Evolutionary conservation across 2,329 filamentous ascomycete genomes (phyloP).

Genomic region (Calycina herbarum): DNA sequence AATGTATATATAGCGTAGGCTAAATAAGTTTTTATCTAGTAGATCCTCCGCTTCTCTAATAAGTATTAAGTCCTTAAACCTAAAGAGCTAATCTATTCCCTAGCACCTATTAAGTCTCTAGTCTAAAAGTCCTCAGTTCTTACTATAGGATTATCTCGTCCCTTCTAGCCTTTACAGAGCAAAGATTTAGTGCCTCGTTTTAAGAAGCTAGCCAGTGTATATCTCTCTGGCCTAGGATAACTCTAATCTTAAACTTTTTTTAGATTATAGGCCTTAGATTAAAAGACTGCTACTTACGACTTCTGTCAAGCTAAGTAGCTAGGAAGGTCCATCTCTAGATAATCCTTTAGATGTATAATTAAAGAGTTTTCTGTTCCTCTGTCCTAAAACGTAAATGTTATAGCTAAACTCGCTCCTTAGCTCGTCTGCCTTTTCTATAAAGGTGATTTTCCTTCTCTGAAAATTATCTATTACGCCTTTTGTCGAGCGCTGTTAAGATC

Average conservation of each 20-base stretch:
- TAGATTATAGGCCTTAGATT: slow-evolving; percentile 27
- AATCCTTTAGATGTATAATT: slow-evolving; percentile 23
- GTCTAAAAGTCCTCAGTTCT: slow-evolving; percentile 25
- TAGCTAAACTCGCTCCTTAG: slow-evolving; percentile 27
- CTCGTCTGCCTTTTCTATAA: slow-evolving; percentile 29
- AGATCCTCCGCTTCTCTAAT: slow-evolving; percentile 19
- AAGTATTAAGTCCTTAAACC: too few relatives aligned
- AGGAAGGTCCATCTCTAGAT: slow-evolving; percentile 26
- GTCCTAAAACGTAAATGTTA: slow-evolving; percentile 28
- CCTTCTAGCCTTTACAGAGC: slow-evolving; percentile 24
- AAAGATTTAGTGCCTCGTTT: slow-evolving; percentile 30
- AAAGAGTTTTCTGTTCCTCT: slow-evolving; percentile 28
- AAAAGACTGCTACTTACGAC: slow-evolving; percentile 26
- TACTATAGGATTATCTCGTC: slow-evolving; percentile 22
- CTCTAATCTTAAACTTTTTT: slow-evolving; percentile 24
- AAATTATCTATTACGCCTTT: slow-evolving; percentile 29
- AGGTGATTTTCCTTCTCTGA: slow-evolving; percentile 26
- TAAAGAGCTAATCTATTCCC: too few relatives aligned
- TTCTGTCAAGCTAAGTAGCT: slow-evolving; percentile 23
- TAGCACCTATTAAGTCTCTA: slow-evolving; percentile 21
- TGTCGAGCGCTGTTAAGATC: slow-evolving; percentile 25
- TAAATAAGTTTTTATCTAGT: slow-evolving; percentile 20
- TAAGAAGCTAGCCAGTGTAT: slow-evolving; percentile 28
- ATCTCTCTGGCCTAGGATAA: slow-evolving; percentile 26
- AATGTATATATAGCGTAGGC: slow-evolving; percentile 19